Evolutionary conservation across 768 basidiomycete genomes (phyloP).

Genomic region (Lactifluus volemus): DNA sequence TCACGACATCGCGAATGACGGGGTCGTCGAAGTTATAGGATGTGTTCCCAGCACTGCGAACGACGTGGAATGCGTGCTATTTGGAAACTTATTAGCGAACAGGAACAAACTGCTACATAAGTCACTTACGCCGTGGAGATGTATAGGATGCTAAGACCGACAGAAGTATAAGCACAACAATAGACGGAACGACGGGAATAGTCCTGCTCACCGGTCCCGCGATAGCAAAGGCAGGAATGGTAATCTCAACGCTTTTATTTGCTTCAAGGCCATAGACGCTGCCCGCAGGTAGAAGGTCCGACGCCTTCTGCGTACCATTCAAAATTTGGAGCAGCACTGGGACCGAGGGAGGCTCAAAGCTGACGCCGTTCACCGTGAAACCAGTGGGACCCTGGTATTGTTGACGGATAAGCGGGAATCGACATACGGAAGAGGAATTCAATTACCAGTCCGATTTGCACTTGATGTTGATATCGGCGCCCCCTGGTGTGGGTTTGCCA

Average conservation of each 20-base stretch:
- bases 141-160: conserved; percentile 9
- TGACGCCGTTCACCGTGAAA: conserved; percentile 27
- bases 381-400: background rate
- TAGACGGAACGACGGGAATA: background rate
- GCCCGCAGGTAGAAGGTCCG: conserved; percentile 41
- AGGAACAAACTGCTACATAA: background rate
- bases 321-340: conserved; percentile 54
- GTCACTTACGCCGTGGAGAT: conserved; percentile 11
- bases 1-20: conserved; percentile 37
- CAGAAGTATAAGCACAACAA: background rate
- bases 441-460: conserved; percentile 21
- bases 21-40: conserved; percentile 30
- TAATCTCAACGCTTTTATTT: conserved; percentile 41
- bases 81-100: background rate
- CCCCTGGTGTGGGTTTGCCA: conserved; percentile 7
- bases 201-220: conserved; percentile 26
- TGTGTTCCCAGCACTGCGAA: conserved; percentile 17
- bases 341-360: conserved; percentile 34
- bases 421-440: background rate
- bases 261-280: conserved; percentile 39
- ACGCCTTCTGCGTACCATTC: conserved; percentile 40
- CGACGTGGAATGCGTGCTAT: conserved; percentile 21
- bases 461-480: conserved; percentile 20
- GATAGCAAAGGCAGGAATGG: conserved; percentile 34
- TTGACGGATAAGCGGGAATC: background rate